A percentile compares a stretch with the other conserved stretches of the same genome.
phyloP scores from a whole-genome alignment of 2,329 filamentous ascomycete genomes.

The Passalora sequoiae region DNA sequence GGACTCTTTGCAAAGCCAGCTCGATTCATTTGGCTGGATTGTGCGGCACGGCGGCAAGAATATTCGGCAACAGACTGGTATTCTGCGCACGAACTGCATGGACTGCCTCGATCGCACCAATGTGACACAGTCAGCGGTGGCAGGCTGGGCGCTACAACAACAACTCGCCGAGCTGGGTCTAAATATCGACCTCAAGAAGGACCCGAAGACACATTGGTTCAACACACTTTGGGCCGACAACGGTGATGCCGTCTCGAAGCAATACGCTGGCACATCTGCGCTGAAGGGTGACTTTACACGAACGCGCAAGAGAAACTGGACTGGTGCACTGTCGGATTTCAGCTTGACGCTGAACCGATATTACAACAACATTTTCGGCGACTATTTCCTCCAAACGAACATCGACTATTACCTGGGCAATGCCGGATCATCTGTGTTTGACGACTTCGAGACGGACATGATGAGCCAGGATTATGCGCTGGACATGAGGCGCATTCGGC shows the following conservation, averaged over 20 bases:
- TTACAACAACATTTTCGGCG: conserved; percentile 87
- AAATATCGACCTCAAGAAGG: conserved; percentile 66
- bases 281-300: conserved; percentile 96
- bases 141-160: conserved; percentile 70
- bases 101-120: conserved; percentile 96
- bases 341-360: conserved; percentile 78
- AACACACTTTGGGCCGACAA: conserved; percentile 95
- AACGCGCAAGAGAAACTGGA: conserved; percentile 82
- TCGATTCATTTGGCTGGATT: conserved; percentile 69
- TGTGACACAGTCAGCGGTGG: conserved; percentile 89
- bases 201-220: conserved; percentile 85
- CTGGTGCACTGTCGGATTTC: conserved; percentile 85
- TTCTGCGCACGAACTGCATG: conserved; percentile 97
- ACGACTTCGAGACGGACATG: conserved; percentile 91
- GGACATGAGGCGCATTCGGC: conserved; percentile 75
- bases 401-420: conserved; percentile 94
- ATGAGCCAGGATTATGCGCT: conserved; percentile 88
- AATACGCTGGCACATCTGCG: conserved; percentile 91
- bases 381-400: conserved; percentile 94
- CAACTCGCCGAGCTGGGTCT: conserved; percentile 74
- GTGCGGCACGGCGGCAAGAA: conserved; percentile 47
- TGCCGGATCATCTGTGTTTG: conserved; percentile 76
- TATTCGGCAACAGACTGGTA: conserved; percentile 58
- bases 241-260: conserved; percentile 88
- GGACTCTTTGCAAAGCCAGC: conserved; percentile 59